Conservation (phyloP, 768 basidiomycete species). For the Clavulina sp. region DNA sequence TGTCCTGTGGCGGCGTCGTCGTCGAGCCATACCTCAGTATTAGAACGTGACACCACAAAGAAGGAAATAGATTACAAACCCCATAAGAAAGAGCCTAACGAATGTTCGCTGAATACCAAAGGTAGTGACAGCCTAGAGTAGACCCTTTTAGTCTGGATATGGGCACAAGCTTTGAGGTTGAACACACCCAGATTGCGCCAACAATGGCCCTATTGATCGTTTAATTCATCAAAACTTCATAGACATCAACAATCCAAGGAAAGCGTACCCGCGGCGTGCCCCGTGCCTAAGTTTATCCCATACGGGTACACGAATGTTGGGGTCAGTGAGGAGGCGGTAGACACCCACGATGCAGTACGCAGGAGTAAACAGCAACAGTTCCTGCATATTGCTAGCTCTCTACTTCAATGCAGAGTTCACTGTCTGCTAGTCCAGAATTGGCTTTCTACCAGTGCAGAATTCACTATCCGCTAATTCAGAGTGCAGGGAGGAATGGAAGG, state of each 20-base stretch:
- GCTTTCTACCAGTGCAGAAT: too few species aligned
- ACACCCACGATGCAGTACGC: constrained; percentile 73
- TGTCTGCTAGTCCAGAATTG: too few species aligned
- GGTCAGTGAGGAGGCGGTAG: constrained; percentile 66
- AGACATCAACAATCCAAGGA: background rate
- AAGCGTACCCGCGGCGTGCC: constrained; percentile 34
- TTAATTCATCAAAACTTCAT: background rate
- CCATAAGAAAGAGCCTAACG: constrained; percentile 44
- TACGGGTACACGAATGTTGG: constrained; percentile 39
- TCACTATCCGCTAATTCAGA: too few species aligned
- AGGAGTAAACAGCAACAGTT: constrained; percentile 51
- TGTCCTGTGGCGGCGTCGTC: constrained; percentile 26
- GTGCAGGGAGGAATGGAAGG: too few species aligned
- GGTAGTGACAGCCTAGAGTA: constrained; percentile 40
- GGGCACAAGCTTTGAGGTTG: background rate
- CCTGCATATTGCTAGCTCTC: too few species aligned
- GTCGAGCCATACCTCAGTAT: background rate
- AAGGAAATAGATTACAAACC: constrained; percentile 24
- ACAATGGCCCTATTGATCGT: constrained; percentile 25
- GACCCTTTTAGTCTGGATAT: background rate
- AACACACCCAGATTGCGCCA: constrained; percentile 49
- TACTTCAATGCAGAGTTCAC: too few species aligned
- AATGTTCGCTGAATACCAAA: constrained; percentile 56
- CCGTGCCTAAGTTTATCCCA: constrained; percentile 64
- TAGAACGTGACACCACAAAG: too few species aligned